Evolutionary conservation across 305 asterid species (phyloP).

Genomic region (Fraxinus nigra): DNA sequence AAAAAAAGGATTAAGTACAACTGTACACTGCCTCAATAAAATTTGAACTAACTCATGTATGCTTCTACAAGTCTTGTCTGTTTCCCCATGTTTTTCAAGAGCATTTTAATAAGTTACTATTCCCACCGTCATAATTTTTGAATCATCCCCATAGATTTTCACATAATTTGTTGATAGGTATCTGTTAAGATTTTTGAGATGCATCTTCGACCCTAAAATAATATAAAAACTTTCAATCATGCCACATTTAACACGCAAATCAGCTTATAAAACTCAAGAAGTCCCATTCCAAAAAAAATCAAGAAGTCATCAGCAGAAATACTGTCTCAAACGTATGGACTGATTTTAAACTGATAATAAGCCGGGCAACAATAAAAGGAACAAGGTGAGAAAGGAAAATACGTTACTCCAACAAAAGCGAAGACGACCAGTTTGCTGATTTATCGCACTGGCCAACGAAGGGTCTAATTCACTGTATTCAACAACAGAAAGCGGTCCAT

Average conservation of each 20-base stretch:
- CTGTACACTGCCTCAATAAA: not conserved
- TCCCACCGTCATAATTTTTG: not conserved
- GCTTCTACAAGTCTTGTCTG: not conserved
- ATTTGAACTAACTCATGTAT: not conserved
- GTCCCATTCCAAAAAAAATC: not conserved
- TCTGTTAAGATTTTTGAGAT: not conserved
- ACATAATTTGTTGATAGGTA: not conserved
- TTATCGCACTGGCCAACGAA: conserved; percentile 42
- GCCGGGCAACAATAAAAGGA: not conserved
- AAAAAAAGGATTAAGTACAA: not conserved
- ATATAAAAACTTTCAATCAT: not conserved
- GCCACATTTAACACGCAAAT: not conserved
- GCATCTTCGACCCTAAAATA: not conserved
- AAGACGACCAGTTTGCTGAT: conserved; percentile 58
- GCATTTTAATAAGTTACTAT: not conserved
- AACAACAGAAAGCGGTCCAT: conserved; percentile 55
- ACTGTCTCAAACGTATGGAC: not conserved
- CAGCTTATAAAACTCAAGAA: not conserved
- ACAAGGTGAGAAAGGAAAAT: not conserved
- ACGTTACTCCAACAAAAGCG: conserved; percentile 54
- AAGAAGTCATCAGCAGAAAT: not conserved
- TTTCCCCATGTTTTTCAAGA: not conserved
- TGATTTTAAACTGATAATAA: conserved; percentile 1
- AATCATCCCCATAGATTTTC: not conserved
- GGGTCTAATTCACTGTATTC: conserved; percentile 51